Base-by-base conservation (phyloP, 2,329 filamentous ascomycete genomes). In the Aspergillus sclerotialis region DNA sequence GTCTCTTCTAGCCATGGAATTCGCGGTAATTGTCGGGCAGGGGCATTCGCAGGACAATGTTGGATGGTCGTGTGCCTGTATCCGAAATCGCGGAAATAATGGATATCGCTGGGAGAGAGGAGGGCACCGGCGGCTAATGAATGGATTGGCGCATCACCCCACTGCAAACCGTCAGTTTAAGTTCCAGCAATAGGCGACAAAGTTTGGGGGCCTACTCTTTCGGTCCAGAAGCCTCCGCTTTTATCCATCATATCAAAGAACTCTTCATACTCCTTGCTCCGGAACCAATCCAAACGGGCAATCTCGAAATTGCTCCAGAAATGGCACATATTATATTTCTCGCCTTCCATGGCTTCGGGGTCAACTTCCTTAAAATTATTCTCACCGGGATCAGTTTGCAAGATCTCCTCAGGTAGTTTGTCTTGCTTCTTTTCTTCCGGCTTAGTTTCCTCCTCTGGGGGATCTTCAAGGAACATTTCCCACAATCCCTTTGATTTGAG, bases 301-400 rank as follows among this genome's bases (percentile, higher is more conserved):
- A 98, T 98, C 64, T 98, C 92, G 49, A 98, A 98, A 63, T 98
- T 98, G 62, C 88, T 94, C 92, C 92, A 98, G 71, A 95, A 98
- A 70, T 98, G 92, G 61, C 92, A 98, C 92, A 98, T 98, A 68
- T 98, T 98, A 73, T 98, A 98, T 52, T 81, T 85, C 62, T 98
- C 92, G 44, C 88, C 87, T 58, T 96, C 90, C 92, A 98, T 98
- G 27, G 81, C 77, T 55, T 96, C 89, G 0, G 83, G 80, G 54
- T 96, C 87, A 37, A 95, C 84, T 27, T 92, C 80, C 18, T 82
- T 80, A n/a, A 87, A 66, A 21, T 75, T 75, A 43, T 80, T 79
- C 35, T 74, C 73, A 24, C 77, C 79, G 15, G 85, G 80, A 41
- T 94, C 84, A 32, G 77, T 80, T 48, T 81, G 79, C 14, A 92